Base-by-base conservation (phyloP, 2,329 filamentous ascomycete genomes). In the Fusarium floridanum region DNA sequence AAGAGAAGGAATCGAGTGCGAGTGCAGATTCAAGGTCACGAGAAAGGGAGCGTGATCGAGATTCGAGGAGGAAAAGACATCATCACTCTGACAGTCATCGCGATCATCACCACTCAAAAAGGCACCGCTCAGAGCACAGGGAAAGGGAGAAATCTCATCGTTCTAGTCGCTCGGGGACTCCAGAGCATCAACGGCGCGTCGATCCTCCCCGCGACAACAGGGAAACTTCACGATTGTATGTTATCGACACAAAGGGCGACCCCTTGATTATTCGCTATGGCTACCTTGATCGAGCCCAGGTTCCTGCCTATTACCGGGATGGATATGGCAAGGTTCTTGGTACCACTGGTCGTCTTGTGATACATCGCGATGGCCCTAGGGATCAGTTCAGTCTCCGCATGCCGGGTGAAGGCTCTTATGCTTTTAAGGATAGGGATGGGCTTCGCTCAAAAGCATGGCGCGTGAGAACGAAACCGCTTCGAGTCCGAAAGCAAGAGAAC, bases 201-300 rank as follows among this genome's bases (percentile, higher is more conserved):
- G 67, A 71, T 50, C 17, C 39, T 14, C 17, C 59, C 34, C 70
- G 65, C 16, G 64, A 70, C 24, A 66, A 45, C 12, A 61, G 64
- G 14, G 67, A 68, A 22, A 66, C 68, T 79, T 72, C 80, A 27
- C 73, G 80, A 78, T 43, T 79, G 5, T 95, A 90, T 80, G 77
- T 90, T 53, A 78, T 94, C 61, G 96, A 98, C 82, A 90, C 86
- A 48, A 91, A 91, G 78, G 95, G 96, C 0, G 96, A 98, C 78
- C 85, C 88, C 6, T 88, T 95, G 57, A 95, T 97, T 74, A 82
- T 93, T 53, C 88, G 88, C 29, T 98, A 95, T 80, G 94, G 94
- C 2, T 88, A 90, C 32, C 87, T 93, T 43, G 91, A 98, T 80
- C 90, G 90, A 39, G 93, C 93, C 73, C 89, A 88, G 64, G 84